Conservation (phyloP, 257 asterid species). For the Echium plantagineum region DNA sequence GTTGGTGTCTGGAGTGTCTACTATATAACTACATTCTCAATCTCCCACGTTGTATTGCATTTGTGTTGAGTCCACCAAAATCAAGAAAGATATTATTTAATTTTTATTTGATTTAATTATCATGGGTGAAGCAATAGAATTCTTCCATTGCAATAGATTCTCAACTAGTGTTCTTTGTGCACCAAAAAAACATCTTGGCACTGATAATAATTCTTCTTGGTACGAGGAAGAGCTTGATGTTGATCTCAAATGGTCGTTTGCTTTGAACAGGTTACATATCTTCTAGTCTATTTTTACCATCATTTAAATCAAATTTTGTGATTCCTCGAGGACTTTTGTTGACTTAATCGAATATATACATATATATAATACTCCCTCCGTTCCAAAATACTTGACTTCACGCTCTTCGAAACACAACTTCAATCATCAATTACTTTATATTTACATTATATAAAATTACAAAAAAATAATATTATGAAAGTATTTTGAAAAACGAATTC, state of each 20-base stretch:
- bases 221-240: constrained; percentile 88
- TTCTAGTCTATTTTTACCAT: too few relatives aligned
- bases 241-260: constrained; percentile 91
- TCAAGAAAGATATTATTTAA: too few relatives aligned
- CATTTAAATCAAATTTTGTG: too few relatives aligned
- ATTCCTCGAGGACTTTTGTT: too few relatives aligned
- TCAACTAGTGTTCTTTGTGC: constrained; percentile 37
- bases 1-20: neutral
- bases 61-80: neutral
- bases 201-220: constrained; percentile 36
- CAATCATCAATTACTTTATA: too few relatives aligned
- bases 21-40: neutral
- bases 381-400: too few relatives aligned
- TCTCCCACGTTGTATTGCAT: neutral
- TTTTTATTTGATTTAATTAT: neutral
- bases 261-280: constrained; percentile 67
- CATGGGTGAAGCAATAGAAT: constrained; percentile 69
- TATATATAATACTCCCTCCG: too few relatives aligned
- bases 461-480: too few relatives aligned
- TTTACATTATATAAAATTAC: too few relatives aligned
- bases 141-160: constrained; percentile 43
- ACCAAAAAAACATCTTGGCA: constrained; percentile 18
- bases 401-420: too few relatives aligned
- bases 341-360: too few relatives aligned
- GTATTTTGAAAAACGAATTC: too few relatives aligned